Conservation (phyloP, 2,329 filamentous ascomycete species). For the Fusarium concolor region DNA sequence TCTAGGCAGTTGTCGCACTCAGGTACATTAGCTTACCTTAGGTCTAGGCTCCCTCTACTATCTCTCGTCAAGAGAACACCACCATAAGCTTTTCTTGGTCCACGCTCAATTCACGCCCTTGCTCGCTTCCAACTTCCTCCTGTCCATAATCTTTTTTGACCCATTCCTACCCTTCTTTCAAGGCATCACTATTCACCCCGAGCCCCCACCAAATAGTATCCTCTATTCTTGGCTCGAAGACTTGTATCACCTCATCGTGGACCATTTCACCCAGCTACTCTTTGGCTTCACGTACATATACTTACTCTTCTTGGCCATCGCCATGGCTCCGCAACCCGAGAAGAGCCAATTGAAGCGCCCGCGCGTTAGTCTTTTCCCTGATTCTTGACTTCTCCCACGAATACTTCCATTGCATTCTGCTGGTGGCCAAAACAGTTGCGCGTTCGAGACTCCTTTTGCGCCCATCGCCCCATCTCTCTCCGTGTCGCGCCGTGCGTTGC, state of each 20-base stretch:
- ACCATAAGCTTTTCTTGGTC: conserved; percentile 40
- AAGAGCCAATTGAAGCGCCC: conserved; percentile 88
- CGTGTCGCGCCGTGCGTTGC: conserved; percentile 18
- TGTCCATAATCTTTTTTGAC: conserved; percentile 20
- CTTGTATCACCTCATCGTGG: conserved; percentile 24
- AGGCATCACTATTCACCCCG: conserved; percentile 40
- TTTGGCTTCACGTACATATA: conserved; percentile 30
- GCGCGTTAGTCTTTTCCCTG: conserved; percentile 67
- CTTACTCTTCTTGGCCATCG: conserved; percentile 38
- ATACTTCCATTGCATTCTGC: conserved; percentile 1
- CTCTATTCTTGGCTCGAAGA: conserved; percentile 3
- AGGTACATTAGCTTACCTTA: conserved; percentile 33
- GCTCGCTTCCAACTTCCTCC: conserved; percentile 28
- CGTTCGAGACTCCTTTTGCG: conserved; percentile 12
- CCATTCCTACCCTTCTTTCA: conserved; percentile 7
- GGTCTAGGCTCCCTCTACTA: conserved; percentile 38
- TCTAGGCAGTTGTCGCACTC: conserved; percentile 37
- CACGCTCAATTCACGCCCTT: conserved; percentile 44
- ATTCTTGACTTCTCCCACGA: conserved; percentile 7
- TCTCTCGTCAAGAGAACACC: conserved; percentile 43
- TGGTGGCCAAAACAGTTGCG: conserved; percentile 6
- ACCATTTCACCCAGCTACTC: conserved; percentile 28
- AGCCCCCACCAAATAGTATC: conserved; percentile 26
- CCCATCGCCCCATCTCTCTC: conserved; percentile 15
- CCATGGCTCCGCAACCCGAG: conserved; percentile 72